phyloP scores from a whole-genome alignment of 306 rosid genomes.

The Canavalia gladiata region DNA sequence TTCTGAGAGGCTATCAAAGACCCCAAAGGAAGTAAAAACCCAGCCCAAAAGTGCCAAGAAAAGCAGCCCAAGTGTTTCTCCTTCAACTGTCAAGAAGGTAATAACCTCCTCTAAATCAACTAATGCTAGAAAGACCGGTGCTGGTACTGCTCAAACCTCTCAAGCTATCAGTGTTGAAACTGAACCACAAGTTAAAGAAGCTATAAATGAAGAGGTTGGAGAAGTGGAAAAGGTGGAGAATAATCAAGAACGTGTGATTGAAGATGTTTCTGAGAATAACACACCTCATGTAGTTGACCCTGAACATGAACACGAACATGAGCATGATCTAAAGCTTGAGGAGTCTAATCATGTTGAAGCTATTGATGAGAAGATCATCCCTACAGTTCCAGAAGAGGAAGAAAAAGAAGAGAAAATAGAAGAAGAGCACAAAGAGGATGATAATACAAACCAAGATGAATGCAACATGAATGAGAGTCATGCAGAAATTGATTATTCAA shows the following conservation, averaged over 20 bases:
- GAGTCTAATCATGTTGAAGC: conserved; percentile 34
- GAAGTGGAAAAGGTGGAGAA: conserved; percentile 40
- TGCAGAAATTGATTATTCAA: conserved; percentile 38
- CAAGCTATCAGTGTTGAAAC: conserved; percentile 20
- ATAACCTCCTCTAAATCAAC: conserved; percentile 11
- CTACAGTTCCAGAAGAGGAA: conserved; percentile 45
- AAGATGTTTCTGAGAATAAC: conserved; percentile 22
- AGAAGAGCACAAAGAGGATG: conserved; percentile 37
- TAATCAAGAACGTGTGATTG: conserved; percentile 15
- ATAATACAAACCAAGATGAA: conserved; percentile 41
- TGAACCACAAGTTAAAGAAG: conserved; percentile 43
- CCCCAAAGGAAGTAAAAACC: conserved; percentile 42
- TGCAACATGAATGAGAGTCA: conserved; percentile 11
- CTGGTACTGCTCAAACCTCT: background rate
- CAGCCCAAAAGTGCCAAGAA: conserved; percentile 47
- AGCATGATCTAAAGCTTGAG: conserved; percentile 31
- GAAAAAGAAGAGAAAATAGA: conserved; percentile 32
- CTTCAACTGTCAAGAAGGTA: conserved; percentile 51
- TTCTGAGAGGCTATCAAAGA: conserved; percentile 44
- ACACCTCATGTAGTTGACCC: background rate
- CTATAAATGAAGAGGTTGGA: conserved; percentile 34
- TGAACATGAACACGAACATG: conserved; percentile 38
- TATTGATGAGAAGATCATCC: conserved; percentile 45
- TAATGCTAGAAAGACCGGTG: conserved; percentile 32
- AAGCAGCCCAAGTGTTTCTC: conserved; percentile 26